phyloP scores from a whole-genome alignment of 106 monocot genomes.

The Apostasia shenzhenica region DNA sequence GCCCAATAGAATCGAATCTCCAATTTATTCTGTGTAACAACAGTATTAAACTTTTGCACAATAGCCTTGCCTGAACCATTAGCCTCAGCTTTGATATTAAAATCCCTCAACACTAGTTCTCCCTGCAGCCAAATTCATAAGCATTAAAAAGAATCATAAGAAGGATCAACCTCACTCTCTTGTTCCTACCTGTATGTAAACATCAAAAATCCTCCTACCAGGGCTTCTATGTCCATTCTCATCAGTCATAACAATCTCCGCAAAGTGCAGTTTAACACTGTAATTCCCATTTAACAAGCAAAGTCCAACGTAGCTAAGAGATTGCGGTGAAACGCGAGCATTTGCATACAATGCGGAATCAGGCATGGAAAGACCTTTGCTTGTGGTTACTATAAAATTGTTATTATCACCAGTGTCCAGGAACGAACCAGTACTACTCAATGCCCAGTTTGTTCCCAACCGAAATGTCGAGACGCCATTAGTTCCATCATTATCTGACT shows the following conservation, averaged over 20 bases:
- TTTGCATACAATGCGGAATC: conserved; percentile 14
- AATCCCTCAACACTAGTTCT: conserved; percentile 54
- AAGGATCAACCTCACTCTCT: background rate
- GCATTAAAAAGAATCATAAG: conserved; percentile 1
- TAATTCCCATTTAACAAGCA: conserved; percentile 30
- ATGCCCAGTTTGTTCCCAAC: conserved; percentile 51
- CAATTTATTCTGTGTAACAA: conserved; percentile 39
- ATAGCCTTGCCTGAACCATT: conserved; percentile 44
- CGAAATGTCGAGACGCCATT: conserved; percentile 61
- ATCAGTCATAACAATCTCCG: conserved; percentile 51
- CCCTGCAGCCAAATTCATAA: conserved; percentile 27
- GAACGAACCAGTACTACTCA: conserved; percentile 80
- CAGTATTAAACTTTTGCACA: conserved; percentile 36
- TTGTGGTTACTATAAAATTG: conserved; percentile 54
- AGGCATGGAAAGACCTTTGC: conserved; percentile 27
- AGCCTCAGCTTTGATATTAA: conserved; percentile 54
- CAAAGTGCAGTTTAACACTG: conserved; percentile 35
- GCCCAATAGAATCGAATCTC: conserved; percentile 78
- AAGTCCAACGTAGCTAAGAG: conserved; percentile 22
- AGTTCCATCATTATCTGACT: conserved; percentile 43
- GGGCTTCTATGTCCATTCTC: conserved; percentile 45
- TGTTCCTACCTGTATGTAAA: conserved; percentile 61
- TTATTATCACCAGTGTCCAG: conserved; percentile 54
- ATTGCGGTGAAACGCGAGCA: conserved; percentile 25
- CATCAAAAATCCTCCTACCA: conserved; percentile 65